Evolutionary conservation across 768 basidiomycete genomes (phyloP).

Genomic region (Stropharia rugosoannulata): DNA sequence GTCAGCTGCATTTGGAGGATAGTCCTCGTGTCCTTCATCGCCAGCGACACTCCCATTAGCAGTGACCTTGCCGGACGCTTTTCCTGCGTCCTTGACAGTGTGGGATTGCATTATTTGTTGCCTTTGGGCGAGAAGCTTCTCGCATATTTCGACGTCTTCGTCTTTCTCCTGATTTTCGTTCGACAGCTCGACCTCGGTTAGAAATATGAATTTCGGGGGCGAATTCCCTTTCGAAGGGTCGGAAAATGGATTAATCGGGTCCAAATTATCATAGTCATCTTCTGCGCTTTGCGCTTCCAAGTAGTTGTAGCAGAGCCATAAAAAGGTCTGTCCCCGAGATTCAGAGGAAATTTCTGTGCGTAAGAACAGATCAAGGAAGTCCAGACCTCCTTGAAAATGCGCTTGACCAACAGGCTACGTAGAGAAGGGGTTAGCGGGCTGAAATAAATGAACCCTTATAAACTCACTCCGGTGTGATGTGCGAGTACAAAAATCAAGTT

Average conservation of each 20-base stretch:
- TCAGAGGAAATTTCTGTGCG: conserved; percentile 69
- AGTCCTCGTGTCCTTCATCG: conserved; percentile 19
- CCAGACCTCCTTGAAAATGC: conserved; percentile 71
- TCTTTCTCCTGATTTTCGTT: conserved; percentile 47
- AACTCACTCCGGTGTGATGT: conserved; percentile 51
- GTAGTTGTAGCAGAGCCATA: conserved; percentile 85
- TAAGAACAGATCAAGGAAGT: conserved; percentile 82
- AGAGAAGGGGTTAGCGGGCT: conserved; percentile 29
- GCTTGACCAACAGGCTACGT: conserved; percentile 52
- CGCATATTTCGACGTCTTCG: conserved; percentile 37
- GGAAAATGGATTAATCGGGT: conserved; percentile 57
- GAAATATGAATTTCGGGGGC: conserved; percentile 34
- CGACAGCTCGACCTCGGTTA: conserved; percentile 38
- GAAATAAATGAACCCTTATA: conserved; percentile 21
- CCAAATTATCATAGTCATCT: conserved; percentile 39
- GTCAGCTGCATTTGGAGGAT: conserved; percentile 8
- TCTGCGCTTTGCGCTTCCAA: conserved; percentile 48
- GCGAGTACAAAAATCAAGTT: conserved; percentile 72
- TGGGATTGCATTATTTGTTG: conserved; percentile 32
- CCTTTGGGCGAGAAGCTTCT: conserved; percentile 39
- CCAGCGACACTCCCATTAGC: conserved; percentile 18
- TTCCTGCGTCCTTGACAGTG: conserved; percentile 19
- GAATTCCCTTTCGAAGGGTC: conserved; percentile 38
- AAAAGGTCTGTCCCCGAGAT: conserved; percentile 76
- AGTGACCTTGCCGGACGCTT: conserved; percentile 16